Evolutionary conservation across 106 monocot genomes (phyloP).

Genomic region (Apostasia ramifera): DNA sequence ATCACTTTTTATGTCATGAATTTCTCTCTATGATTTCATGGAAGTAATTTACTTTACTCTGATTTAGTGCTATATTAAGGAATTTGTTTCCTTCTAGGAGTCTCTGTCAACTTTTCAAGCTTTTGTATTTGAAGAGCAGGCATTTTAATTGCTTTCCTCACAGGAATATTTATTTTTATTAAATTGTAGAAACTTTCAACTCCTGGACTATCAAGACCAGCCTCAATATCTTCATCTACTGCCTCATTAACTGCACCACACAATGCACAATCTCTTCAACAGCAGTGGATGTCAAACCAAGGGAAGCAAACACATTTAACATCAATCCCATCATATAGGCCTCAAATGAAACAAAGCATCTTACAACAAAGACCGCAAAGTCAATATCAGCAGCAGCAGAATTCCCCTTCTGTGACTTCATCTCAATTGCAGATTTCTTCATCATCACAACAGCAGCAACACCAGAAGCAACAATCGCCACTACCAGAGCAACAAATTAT

Average conservation of each 20-base stretch:
- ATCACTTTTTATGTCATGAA: too few relatives aligned
- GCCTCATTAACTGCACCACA: conserved; percentile 28
- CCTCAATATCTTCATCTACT: conserved; percentile 31
- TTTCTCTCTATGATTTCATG: too few relatives aligned
- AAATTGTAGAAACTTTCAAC: conserved; percentile 38
- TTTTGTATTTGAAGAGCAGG: too few relatives aligned
- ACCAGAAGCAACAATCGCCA: conserved; percentile 15
- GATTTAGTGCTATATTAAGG: too few relatives aligned
- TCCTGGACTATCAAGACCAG: conserved; percentile 33
- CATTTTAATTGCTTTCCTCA: too few relatives aligned
- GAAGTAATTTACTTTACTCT: too few relatives aligned
- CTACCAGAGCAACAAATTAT: conserved; percentile 22
- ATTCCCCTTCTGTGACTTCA: not conserved
- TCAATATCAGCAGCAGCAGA: conserved; percentile 29
- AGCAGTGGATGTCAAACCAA: conserved; percentile 38
- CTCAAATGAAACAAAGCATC: conserved; percentile 37
- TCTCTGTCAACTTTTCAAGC: too few relatives aligned
- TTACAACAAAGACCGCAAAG: conserved; percentile 48
- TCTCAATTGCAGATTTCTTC: conserved; percentile 18
- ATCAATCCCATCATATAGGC: conserved; percentile 41
- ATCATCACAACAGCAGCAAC: conserved; percentile 17
- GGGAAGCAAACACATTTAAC: conserved; percentile 37
- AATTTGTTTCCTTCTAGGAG: too few relatives aligned
- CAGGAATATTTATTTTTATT: not conserved
- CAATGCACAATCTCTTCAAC: conserved; percentile 38